phyloP scores from a whole-genome alignment of 2,329 filamentous ascomycete genomes.

The Microcyclosporella mali region DNA sequence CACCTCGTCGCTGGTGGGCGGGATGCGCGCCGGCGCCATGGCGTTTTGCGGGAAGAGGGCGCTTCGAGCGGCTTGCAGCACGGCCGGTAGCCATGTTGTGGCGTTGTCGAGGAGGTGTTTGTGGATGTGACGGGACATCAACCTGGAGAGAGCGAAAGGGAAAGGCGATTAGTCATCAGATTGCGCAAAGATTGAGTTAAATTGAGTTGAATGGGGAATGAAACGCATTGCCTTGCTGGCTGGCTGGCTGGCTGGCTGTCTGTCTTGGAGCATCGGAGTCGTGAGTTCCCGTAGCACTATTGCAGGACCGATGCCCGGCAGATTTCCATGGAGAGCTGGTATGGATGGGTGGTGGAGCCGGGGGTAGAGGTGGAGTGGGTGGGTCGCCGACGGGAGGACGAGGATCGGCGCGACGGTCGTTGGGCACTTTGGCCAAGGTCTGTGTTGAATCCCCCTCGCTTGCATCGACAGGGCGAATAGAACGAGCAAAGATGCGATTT shows the following conservation, averaged over 20 bases:
- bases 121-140: conserved; percentile 42
- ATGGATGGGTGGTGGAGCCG: neutral
- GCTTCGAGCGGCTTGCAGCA: conserved; percentile 64
- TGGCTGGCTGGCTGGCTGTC: too few species aligned
- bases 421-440: too few species aligned
- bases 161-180: too few species aligned
- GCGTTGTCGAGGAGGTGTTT: conserved; percentile 33
- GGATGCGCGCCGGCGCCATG: conserved; percentile 57
- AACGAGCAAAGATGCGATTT: conserved; percentile 5
- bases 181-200: neutral
- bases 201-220: too few species aligned
- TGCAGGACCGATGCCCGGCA: conserved; percentile 8
- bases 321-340: too few species aligned
- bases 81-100: conserved; percentile 39
- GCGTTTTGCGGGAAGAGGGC: conserved; percentile 82
- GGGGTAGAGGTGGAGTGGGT: neutral
- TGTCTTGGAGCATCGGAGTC: conserved; percentile 14
- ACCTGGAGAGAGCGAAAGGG: conserved; percentile 31
- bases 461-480: conserved; percentile 12
- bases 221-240: too few species aligned
- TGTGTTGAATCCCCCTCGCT: conserved; percentile 6
- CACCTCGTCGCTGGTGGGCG: conserved; percentile 56
- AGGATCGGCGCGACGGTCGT: conserved; percentile 6
- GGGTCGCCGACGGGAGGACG: conserved; percentile 2
- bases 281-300: too few species aligned